These are phyloP conservation scores for Jaltomata sinuosa DNA, from an alignment of 257 asterid genomes.

Conservation along the genomic window DNA sequence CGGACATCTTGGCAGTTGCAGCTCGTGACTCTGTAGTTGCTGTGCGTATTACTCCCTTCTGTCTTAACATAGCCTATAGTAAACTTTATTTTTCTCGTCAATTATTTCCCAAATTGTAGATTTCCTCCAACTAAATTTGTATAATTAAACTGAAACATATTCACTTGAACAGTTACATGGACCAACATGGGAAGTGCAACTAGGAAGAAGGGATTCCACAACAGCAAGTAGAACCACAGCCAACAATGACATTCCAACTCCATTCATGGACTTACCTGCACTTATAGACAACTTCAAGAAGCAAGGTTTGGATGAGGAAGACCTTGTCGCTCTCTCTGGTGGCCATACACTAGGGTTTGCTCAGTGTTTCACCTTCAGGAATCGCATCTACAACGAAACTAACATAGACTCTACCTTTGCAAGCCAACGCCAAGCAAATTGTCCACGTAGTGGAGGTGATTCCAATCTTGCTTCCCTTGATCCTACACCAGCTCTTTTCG, in stretches of 20 bases:
- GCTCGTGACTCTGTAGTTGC: neutral
- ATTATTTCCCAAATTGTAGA: too few relatives aligned
- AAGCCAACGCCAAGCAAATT: neutral
- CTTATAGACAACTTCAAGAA: slow-evolving; percentile 20
- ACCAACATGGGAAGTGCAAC: slow-evolving; percentile 31
- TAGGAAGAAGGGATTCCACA: slow-evolving; percentile 47
- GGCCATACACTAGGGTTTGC: neutral
- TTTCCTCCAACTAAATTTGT: too few relatives aligned
- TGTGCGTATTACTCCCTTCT: neutral
- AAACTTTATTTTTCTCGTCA: too few relatives aligned
- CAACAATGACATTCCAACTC: slow-evolving; percentile 27
- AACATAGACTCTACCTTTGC: neutral
- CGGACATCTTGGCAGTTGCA: neutral
- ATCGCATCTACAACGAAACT: neutral
- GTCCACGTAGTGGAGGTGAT: neutral
- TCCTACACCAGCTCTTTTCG: neutral
- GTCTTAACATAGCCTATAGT: neutral
- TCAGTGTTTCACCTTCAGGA: neutral
- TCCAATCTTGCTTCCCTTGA: neutral
- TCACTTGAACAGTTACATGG: slow-evolving; percentile 28
- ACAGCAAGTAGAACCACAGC: slow-evolving; percentile 25
- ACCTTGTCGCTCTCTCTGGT: neutral
- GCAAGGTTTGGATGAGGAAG: slow-evolving; percentile 15
- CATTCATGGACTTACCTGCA: slow-evolving; percentile 20
- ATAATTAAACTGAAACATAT: too few relatives aligned